Evolutionary conservation across 163 green algal genomes (phyloP), one percentile per base, ranked within the genome.

Genomic region (Scenedesmus sp.): DNA sequence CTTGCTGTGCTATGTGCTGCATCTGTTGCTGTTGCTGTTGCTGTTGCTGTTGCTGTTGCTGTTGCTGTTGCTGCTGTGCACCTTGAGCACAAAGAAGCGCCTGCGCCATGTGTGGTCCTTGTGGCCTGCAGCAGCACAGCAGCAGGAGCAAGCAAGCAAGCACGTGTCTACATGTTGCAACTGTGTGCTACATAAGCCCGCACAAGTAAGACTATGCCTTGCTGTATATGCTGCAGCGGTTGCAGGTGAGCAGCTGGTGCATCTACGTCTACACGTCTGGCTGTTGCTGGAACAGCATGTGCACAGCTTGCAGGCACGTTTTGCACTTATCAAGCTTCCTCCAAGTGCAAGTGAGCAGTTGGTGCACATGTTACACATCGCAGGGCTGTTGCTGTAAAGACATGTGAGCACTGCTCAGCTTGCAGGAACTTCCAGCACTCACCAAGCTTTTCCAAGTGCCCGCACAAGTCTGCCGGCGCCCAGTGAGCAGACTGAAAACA

Each of bases 361-460:
- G 13, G 10, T 59, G 34, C 79, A 59, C 0, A 59, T 62, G 54
- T n/a, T 4, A 46, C 34, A 10, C 59, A 64, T 8, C 2, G 2
- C 9, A 10, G 9, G 9, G 59, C 8, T 64, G 8, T 8, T 64
- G 59, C 59, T 64, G 59, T 64, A 13, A 8, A 5, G 59, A 5
- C 59, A 64, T 13, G 59, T 64, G 8, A 52, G 70, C 23, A 16
- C 23, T 52, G 23, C 46, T 64, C 0, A 15, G 59, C 59, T 64
- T 64, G 59, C 59, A 64, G 59, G 59, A 6, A 52, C 34, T 46
- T 46, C 34, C 34, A 46, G 34, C 52, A 23, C 87, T 56, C 76
- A 91, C 87, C 87, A 54, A 87, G 87, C 26, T 87, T 77, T 3
- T 91, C 76, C 10, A 91, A 13, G 57, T 91, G 56, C 3, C 87